A percentile compares a stretch with the other conserved stretches of the same genome.
These are phyloP conservation scores for Alliaria petiolata DNA, from an alignment of 345 rosid species.

Conservation along the genomic window DNA sequence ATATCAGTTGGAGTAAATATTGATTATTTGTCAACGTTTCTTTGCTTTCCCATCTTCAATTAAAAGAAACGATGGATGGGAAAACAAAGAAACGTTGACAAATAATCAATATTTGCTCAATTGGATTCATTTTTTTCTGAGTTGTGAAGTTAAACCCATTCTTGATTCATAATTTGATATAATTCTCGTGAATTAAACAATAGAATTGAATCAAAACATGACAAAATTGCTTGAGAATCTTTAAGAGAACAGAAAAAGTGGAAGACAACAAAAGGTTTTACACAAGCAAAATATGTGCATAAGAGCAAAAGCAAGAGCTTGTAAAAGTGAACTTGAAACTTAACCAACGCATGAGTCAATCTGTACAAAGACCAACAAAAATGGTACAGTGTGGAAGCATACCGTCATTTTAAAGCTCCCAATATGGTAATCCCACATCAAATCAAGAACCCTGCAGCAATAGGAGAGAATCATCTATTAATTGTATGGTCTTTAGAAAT, in stretches of 20 bases:
- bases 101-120: no score
- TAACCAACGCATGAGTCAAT: not conserved
- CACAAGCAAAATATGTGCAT: not conserved
- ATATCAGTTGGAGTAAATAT: no score
- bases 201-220: no score
- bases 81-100: no score
- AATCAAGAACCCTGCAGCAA: conserved; percentile 11
- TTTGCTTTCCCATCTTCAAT: no score
- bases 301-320: conserved; percentile 2
- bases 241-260: not conserved
- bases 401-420: conserved; percentile 2
- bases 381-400: conserved; percentile 3
- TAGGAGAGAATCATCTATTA: not conserved
- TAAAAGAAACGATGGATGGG: no score
- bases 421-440: not conserved
- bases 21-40: no score
- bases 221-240: not conserved
- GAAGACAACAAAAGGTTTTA: not conserved
- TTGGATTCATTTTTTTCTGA: no score
- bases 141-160: no score
- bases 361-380: conserved; percentile 16
- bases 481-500: not conserved
- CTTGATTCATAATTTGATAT: no score
- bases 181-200: no score
- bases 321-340: conserved; percentile 5